Conservation (phyloP, 179 eudicot species). For the Pouteria campechiana region DNA sequence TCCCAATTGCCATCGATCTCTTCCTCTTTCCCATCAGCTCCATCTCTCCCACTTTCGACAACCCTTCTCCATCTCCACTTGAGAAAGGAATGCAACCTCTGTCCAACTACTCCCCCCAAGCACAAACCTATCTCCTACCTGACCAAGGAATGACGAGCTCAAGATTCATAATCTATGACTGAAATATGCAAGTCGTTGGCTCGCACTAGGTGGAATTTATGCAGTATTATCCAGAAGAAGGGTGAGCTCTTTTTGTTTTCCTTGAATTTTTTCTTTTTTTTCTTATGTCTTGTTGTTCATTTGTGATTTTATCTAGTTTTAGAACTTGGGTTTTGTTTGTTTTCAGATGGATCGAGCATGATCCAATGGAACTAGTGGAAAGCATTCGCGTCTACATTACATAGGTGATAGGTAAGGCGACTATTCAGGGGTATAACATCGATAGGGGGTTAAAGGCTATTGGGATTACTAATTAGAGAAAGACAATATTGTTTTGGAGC, state of each 20-base stretch:
- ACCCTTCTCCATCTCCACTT: too few species aligned
- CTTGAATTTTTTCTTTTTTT: constrained; percentile 3
- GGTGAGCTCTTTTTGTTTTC: constrained; percentile 38
- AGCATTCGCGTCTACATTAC: constrained; percentile 70
- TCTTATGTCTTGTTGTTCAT: background rate
- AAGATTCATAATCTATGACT: constrained; percentile 78
- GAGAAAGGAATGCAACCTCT: too few species aligned
- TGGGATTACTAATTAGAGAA: constrained; percentile 95
- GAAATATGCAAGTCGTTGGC: constrained; percentile 34
- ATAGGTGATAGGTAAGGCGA: constrained; percentile 87
- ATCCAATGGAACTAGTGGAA: constrained; percentile 93
- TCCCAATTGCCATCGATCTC: too few species aligned
- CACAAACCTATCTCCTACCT: too few species aligned
- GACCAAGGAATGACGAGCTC: constrained; percentile 99
- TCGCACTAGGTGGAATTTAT: constrained; percentile 96
- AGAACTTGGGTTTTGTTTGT: constrained; percentile 1
- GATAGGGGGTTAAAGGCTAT: constrained; percentile 81
- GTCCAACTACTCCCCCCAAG: too few species aligned
- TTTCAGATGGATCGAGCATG: constrained; percentile 94
- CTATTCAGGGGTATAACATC: constrained; percentile 72
- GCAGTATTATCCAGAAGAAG: constrained; percentile 82
- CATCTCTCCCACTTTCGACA: too few species aligned
- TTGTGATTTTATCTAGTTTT: background rate
- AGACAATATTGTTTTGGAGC: constrained; percentile 89
- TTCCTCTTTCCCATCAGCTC: too few species aligned